Conservation (phyloP, 1,284 basidiomycete genomes). For the Ustilago cynodontis region DNA sequence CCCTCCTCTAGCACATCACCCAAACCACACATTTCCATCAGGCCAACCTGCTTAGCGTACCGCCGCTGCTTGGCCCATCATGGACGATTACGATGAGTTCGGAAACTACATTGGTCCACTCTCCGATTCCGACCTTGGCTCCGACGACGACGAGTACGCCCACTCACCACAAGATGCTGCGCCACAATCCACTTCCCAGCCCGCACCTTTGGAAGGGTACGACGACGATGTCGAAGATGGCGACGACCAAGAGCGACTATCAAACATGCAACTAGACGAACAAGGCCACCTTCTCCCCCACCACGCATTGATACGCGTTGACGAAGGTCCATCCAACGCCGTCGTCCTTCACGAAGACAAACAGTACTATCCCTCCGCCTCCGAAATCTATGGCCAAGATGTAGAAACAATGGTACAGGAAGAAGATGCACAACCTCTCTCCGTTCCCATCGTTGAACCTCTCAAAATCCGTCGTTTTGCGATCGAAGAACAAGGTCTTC, state of each 20-base stretch:
- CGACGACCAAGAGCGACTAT: conserved; percentile 18
- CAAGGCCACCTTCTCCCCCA: conserved; percentile 66
- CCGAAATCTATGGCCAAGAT: conserved; percentile 90
- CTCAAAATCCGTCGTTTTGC: conserved; percentile 91
- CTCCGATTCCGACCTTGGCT: conserved; percentile 63
- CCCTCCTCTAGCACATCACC: conserved; percentile 13
- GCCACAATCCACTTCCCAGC: conserved; percentile 18
- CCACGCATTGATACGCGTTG: conserved; percentile 62
- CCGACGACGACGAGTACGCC: conserved; percentile 44
- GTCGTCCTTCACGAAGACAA: conserved; percentile 97
- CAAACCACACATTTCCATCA: conserved; percentile 1
- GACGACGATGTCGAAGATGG: conserved; percentile 74
- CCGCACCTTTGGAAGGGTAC: conserved; percentile 77
- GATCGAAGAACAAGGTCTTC: conserved; percentile 73
- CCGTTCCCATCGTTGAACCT: conserved; percentile 95
- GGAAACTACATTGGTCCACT: conserved; percentile 70
- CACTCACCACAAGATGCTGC: conserved; percentile 5
- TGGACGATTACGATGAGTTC: conserved; percentile 70
- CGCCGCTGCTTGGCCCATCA: conserved; percentile 18
- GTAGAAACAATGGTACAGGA: conserved; percentile 98
- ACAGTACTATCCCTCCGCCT: conserved; percentile 94
- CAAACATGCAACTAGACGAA: conserved; percentile 72
- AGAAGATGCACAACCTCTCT: conserved; percentile 94
- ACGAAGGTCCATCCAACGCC: conserved; percentile 77
- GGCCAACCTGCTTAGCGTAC: not conserved